A percentile compares a stretch with the other conserved stretches of the same genome.
Evolutionary conservation across 257 asterid species (phyloP).

Genomic region (Nicotiana paniculata): DNA sequence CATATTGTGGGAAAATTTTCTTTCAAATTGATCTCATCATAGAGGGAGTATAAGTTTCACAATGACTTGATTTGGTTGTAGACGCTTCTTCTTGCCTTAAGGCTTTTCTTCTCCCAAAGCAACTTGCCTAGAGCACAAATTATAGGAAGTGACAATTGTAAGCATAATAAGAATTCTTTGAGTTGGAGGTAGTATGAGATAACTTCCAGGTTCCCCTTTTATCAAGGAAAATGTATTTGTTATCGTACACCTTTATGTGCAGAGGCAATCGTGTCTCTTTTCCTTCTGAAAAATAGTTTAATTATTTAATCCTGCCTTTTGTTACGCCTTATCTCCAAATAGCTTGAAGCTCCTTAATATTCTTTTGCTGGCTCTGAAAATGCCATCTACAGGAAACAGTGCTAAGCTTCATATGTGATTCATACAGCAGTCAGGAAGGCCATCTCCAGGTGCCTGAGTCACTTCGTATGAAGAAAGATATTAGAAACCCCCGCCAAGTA

Average conservation of each 20-base stretch:
- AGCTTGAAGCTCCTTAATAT: background rate
- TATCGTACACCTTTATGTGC: background rate
- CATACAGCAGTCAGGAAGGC: slow-evolving; percentile 47
- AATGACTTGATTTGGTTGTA: background rate
- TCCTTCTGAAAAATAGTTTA: background rate
- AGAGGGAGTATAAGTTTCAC: background rate
- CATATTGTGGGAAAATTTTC: background rate
- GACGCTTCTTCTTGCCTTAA: background rate
- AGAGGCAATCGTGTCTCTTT: background rate
- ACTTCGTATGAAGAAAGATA: slow-evolving; percentile 69
- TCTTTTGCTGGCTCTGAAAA: slow-evolving; percentile 1
- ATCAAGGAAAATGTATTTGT: background rate
- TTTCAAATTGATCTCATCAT: background rate
- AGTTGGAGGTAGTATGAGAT: background rate
- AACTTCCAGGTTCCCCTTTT: background rate
- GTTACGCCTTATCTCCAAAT: background rate
- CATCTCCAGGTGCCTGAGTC: slow-evolving; percentile 50
- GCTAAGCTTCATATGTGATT: slow-evolving; percentile 55
- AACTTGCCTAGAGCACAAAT: background rate
- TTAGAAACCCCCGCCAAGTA: slow-evolving; percentile 38
- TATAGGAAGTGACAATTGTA: background rate
- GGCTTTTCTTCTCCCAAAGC: background rate
- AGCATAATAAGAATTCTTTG: background rate
- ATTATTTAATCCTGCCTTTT: background rate
- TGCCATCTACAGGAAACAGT: slow-evolving; percentile 58